These are phyloP conservation scores for Solanum hybrid DNA, from an alignment of 305 asterid species.

Conservation along the genomic window DNA sequence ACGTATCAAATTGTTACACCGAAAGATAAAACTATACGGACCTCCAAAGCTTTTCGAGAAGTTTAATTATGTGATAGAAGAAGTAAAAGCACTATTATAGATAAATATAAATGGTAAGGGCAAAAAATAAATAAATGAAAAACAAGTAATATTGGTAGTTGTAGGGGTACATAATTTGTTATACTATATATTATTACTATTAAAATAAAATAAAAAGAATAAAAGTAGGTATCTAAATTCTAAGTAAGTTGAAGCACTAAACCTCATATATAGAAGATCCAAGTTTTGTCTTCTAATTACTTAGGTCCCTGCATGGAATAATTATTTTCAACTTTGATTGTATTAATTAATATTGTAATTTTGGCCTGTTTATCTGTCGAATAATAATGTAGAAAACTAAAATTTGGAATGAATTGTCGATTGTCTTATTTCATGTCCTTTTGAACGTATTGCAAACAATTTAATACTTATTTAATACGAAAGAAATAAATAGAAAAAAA, in stretches of 20 bases:
- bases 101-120: background rate
- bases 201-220: background rate
- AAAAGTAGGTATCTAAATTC: background rate
- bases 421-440: conserved; percentile 1
- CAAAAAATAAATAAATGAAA: background rate
- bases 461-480: background rate
- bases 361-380: background rate
- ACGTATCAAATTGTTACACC: background rate
- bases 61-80: background rate
- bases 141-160: background rate
- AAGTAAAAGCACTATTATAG: background rate
- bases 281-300: background rate
- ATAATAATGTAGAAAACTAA: background rate
- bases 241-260: background rate
- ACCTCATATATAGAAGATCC: background rate
- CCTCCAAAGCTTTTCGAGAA: background rate
- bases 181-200: background rate
- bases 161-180: background rate
- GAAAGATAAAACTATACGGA: background rate
- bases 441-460: background rate
- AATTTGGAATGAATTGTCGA: background rate
- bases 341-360: background rate
- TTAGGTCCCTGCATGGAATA: background rate
- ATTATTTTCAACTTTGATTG: background rate
- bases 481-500: background rate